phyloP scores from a whole-genome alignment of 805 yeast genomes.

The Alloascoidea africana region DNA sequence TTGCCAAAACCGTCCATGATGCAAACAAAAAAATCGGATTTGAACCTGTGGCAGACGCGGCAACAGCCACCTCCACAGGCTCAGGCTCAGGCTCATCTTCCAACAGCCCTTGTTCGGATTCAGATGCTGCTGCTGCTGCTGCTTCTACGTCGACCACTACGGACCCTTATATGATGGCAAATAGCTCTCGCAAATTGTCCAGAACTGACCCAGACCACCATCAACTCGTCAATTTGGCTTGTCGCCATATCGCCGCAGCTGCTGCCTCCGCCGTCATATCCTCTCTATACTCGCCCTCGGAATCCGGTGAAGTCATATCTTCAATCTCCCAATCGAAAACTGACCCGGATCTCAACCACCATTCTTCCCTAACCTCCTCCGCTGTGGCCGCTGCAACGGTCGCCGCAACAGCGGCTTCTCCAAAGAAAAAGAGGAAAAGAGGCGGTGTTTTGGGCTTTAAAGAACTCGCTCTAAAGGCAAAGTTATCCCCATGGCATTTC shows the following conservation, averaged over 20 bases:
- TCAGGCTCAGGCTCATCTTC: too few relatives aligned
- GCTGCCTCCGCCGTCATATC: slow-evolving; percentile 35
- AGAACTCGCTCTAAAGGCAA: slow-evolving; percentile 74
- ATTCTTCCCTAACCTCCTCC: neutral
- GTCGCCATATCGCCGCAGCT: slow-evolving; percentile 71
- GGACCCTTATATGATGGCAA: slow-evolving; percentile 1
- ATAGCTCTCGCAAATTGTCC: neutral
- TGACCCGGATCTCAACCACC: neutral
- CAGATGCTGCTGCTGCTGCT: neutral
- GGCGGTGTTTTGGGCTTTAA: slow-evolving; percentile 76
- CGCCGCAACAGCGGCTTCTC: slow-evolving; percentile 7
- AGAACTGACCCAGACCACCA: slow-evolving; percentile 57
- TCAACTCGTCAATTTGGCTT: slow-evolving; percentile 59
- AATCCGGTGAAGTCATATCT: neutral
- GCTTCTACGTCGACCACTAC: too few relatives aligned
- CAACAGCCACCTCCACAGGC: too few relatives aligned
- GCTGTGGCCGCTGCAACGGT: neutral
- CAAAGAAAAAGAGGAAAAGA: slow-evolving; percentile 39
- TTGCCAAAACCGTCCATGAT: neutral
- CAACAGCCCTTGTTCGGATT: neutral
- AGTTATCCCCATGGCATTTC: slow-evolving; percentile 84
- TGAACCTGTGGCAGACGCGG: too few relatives aligned
- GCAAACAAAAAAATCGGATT: neutral
- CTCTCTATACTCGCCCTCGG: slow-evolving; percentile 13
- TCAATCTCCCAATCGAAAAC: neutral